A percentile compares a stretch with the other conserved stretches of the same genome.
Conservation (phyloP, 2,329 filamentous ascomycete genomes). For the Emydomyces testavorans region DNA sequence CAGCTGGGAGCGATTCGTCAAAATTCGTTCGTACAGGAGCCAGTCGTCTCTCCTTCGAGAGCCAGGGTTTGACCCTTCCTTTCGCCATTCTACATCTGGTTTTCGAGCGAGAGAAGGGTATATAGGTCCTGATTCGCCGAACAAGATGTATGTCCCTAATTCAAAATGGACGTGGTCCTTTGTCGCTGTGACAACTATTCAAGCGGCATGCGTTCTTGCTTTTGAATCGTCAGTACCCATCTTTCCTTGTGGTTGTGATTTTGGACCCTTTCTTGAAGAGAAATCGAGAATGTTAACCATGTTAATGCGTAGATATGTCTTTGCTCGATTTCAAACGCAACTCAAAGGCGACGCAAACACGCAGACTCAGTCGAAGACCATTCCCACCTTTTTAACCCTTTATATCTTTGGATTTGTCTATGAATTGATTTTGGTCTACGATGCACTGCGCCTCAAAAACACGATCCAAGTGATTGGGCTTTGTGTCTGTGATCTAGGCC, state of each 20-base stretch:
- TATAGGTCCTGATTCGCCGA: slow-evolving; percentile 28
- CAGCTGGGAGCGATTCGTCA: slow-evolving; percentile 35
- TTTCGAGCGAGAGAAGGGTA: slow-evolving; percentile 45
- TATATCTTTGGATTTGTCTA: slow-evolving; percentile 98
- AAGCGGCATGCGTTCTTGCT: slow-evolving; percentile 67
- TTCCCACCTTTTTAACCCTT: slow-evolving; percentile 88
- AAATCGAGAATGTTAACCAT: slow-evolving; percentile 9
- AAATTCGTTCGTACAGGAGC: slow-evolving; percentile 47
- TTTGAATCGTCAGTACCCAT: slow-evolving; percentile 65
- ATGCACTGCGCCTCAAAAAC: slow-evolving; percentile 88
- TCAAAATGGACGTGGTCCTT: slow-evolving; percentile 85
- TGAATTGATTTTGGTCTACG: slow-evolving; percentile 78
- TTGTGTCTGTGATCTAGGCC: slow-evolving; percentile 80
- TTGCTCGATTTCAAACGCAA: slow-evolving; percentile 64
- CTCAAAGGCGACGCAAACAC: slow-evolving; percentile 34
- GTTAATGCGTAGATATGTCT: slow-evolving; percentile 58
- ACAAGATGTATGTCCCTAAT: slow-evolving; percentile 58
- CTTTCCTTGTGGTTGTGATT: not conserved
- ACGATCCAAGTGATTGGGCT: slow-evolving; percentile 97
- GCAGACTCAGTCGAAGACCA: slow-evolving; percentile 47
- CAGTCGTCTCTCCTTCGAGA: slow-evolving; percentile 50
- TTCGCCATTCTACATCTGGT: slow-evolving; percentile 38
- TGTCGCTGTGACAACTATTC: slow-evolving; percentile 58
- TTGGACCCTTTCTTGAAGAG: not conserved
- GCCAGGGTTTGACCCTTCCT: slow-evolving; percentile 37